Evolutionary conservation across 441 rosid species (phyloP).

Genomic region (Bocquillonia castaneifolia): DNA sequence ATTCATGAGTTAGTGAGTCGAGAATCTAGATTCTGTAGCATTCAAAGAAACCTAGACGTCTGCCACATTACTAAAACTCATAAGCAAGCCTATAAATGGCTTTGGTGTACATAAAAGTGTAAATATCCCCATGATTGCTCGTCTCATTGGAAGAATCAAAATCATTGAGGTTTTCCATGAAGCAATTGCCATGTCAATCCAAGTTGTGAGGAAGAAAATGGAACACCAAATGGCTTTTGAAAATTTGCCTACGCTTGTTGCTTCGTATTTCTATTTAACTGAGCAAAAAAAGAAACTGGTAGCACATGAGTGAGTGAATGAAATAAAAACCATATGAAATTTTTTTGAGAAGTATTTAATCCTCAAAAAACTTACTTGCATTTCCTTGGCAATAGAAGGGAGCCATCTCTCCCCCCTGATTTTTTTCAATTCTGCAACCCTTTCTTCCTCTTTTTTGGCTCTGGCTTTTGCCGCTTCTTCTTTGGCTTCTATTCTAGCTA

Average conservation of each 20-base stretch:
- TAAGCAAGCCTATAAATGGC: neutral
- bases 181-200: neutral
- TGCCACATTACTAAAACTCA: neutral
- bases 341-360: too few species aligned
- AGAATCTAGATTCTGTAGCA: neutral
- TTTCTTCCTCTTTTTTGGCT: slow-evolving; percentile 69
- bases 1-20: neutral
- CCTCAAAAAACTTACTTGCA: slow-evolving; percentile 38
- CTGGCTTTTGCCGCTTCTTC: slow-evolving; percentile 62
- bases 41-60: neutral
- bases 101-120: too few species aligned
- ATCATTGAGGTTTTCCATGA: neutral
- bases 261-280: slow-evolving; percentile 18
- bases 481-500: slow-evolving; percentile 58
- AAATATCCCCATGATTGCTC: neutral
- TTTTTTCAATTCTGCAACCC: slow-evolving; percentile 64
- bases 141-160: neutral
- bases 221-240: neutral
- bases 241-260: slow-evolving; percentile 5
- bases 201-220: neutral
- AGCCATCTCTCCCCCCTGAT: slow-evolving; percentile 82
- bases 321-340: neutral
- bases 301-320: neutral
- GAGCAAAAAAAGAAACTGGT: neutral
- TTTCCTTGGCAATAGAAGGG: slow-evolving; percentile 53